Evolutionary conservation across 2,329 filamentous ascomycete species (phyloP).

Genomic region (Aspergillus sp.): DNA sequence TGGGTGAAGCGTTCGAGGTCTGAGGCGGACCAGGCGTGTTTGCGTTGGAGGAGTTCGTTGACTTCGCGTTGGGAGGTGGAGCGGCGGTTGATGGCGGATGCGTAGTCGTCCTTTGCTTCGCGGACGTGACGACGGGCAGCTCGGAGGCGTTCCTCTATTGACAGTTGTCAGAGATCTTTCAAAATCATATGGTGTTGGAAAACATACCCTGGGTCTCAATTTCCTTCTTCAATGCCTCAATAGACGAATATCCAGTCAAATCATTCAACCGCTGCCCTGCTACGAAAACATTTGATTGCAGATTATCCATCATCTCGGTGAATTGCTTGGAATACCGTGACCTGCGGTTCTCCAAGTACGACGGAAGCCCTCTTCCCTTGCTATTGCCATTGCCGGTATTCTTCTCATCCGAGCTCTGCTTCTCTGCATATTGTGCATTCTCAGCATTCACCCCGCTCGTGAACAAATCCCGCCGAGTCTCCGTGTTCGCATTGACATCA

Average conservation of each 20-base stretch:
- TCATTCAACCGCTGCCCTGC: constrained; percentile 88
- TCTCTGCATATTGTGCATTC: constrained; percentile 1
- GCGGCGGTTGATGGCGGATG: constrained; percentile 73
- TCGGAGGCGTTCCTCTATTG: constrained; percentile 46
- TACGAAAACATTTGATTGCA: constrained; percentile 76
- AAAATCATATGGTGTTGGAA: not conserved
- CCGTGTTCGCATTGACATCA: constrained; percentile 13
- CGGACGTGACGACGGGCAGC: constrained; percentile 59
- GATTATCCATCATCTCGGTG: constrained; percentile 73
- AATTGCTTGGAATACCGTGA: constrained; percentile 56
- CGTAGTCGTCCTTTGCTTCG: constrained; percentile 66
- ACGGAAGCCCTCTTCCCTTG: constrained; percentile 24
- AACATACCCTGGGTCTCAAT: constrained; percentile 60
- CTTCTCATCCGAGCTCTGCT: constrained; percentile 5
- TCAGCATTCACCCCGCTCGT: constrained; percentile 1
- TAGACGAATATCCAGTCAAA: constrained; percentile 86
- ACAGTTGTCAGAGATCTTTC: not conserved
- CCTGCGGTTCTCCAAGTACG: constrained; percentile 40
- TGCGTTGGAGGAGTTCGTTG: constrained; percentile 84
- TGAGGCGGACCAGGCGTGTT: constrained; percentile 78
- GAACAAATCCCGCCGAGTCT: constrained; percentile 6
- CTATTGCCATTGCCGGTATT: constrained; percentile 5
- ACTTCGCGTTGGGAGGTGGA: constrained; percentile 92
- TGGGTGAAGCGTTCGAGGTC: constrained; percentile 93
- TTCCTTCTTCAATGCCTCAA: constrained; percentile 73